Base-by-base conservation (phyloP, 441 rosid species). In the Erodium trifolium region DNA sequence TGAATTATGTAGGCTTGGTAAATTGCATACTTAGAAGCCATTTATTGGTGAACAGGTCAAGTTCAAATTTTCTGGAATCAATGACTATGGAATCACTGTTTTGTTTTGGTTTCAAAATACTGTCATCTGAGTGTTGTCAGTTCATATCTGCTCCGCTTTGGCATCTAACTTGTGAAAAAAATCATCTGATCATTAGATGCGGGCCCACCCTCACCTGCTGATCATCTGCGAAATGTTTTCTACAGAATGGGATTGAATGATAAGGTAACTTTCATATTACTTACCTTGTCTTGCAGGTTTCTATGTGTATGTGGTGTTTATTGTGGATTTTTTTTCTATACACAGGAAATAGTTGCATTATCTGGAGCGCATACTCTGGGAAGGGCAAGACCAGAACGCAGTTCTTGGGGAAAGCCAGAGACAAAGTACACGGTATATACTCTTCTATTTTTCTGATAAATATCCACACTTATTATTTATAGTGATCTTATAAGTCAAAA, bases 311-410 rank as follows among this genome's bases (percentile, higher is more conserved):
- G 31, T 31, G 59, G 53, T 55, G 64, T 17, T 72, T 62, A 67
- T 53, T 73, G 31, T 57, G 62, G 71, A 66, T 37, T 62, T 11
- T 49, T 49, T 75, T 12, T 23, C 27, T 23, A 35, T 74, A n/a
- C 72, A 71, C 80, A 92, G 98, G 98, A 93, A 73, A 90, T 93
- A 69, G 98, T 93, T 73, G 97, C 92, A 13, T 78, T 93, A 70
- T 93, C 98, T 75, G 97, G 98, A 78, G 98, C 98, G 8, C 98
- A 90, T 76, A 93, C 98, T 13, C 74, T 93, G 51, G 98, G 98
- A 69, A 86, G 98, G 82, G 78, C 98, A 68, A 90, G 94, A 84
- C 92, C 92, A 74, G 98, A 90, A 3, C 96, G 97, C 65, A 93
- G 98, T 71, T 92, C 96, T 67, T 90, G 93, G 96, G 98, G 98